Evolutionary conservation across 169 alveolate species (phyloP).

Genomic region (Plasmodium inui): DNA sequence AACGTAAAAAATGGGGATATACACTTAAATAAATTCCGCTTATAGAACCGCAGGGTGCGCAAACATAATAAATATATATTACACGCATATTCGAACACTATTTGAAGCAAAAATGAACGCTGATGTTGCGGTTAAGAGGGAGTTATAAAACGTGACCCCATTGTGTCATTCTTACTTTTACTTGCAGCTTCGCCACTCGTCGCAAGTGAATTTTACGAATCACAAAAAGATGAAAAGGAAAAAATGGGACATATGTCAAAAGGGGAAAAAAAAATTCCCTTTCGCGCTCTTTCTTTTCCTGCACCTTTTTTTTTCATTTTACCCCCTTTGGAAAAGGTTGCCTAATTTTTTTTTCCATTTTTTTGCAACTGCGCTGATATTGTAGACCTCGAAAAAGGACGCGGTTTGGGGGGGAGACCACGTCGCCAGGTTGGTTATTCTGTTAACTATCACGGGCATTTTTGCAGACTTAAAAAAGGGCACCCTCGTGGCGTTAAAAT

Average conservation of each 20-base stretch:
- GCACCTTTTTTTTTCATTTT: background rate
- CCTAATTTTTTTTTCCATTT: background rate
- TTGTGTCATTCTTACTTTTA: background rate
- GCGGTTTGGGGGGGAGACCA: background rate
- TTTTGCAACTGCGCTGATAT: background rate
- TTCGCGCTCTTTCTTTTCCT: background rate
- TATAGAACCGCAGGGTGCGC: background rate
- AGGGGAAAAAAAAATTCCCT: background rate
- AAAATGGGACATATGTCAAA: background rate
- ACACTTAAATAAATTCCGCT: background rate
- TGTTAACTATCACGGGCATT: background rate
- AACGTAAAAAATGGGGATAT: background rate
- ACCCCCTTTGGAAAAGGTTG: background rate
- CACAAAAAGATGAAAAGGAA: background rate
- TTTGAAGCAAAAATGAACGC: background rate
- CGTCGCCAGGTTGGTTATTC: background rate
- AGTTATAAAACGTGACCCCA: background rate
- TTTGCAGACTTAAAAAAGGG: background rate
- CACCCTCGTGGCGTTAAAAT: background rate
- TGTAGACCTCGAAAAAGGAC: background rate
- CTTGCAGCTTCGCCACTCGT: background rate
- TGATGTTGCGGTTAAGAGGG: background rate
- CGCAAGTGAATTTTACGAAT: background rate
- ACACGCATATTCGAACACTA: background rate
- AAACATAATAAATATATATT: background rate